These are phyloP conservation scores for Talaromyces marneffei DNA, from an alignment of 2,329 filamentous ascomycete genomes.

Conservation along the genomic window DNA sequence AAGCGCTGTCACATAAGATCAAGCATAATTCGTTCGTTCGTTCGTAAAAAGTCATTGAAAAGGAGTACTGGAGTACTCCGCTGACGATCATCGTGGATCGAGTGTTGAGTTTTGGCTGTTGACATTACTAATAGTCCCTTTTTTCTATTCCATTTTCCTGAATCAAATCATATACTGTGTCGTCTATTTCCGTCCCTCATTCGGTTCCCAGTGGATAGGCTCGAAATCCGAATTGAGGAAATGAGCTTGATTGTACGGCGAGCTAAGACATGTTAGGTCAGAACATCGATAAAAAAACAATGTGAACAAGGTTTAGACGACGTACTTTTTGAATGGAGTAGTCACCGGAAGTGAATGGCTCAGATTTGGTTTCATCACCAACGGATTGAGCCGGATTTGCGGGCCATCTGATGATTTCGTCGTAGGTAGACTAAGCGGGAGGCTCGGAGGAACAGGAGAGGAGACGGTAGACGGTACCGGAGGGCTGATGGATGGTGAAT, in stretches of 20 bases:
- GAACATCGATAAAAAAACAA: neutral
- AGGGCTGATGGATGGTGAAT: slow-evolving; percentile 17
- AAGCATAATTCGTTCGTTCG: slow-evolving; percentile 1
- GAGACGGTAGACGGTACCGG: slow-evolving; percentile 22
- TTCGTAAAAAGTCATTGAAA: neutral
- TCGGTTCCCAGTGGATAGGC: slow-evolving; percentile 42
- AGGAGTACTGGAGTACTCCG: neutral
- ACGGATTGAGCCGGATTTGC: slow-evolving; percentile 38
- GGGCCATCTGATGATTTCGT: slow-evolving; percentile 32
- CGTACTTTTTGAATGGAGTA: slow-evolving; percentile 40
- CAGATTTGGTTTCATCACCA: slow-evolving; percentile 37
- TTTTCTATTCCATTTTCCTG: neutral
- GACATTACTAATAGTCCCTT: neutral
- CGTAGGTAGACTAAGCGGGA: slow-evolving; percentile 30
- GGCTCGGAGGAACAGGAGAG: slow-evolving; percentile 23
- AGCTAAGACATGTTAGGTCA: slow-evolving; percentile 24
- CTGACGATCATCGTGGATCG: neutral
- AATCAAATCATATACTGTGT: neutral
- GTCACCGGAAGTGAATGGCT: slow-evolving; percentile 37
- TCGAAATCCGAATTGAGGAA: slow-evolving; percentile 44
- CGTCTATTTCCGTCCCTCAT: slow-evolving; percentile 29
- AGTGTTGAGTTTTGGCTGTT: neutral
- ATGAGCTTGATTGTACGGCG: slow-evolving; percentile 42
- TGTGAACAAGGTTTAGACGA: neutral
- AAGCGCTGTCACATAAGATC: slow-evolving; percentile 9